Conservation (phyloP, 352 stramenopile genomes). For the Pythium apleroticum region DNA sequence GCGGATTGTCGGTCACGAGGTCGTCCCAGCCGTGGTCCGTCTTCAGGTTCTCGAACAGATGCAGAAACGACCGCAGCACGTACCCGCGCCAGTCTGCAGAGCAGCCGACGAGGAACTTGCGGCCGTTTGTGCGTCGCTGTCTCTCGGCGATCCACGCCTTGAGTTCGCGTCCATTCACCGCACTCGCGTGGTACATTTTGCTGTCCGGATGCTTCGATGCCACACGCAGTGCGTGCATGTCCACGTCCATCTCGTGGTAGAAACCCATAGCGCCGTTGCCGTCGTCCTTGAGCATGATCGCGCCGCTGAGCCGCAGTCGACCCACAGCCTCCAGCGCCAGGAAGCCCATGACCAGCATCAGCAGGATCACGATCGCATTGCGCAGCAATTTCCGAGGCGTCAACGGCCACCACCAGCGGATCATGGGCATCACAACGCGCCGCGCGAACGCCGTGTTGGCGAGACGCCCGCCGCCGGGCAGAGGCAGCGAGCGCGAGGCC, state of each 20-base stretch:
- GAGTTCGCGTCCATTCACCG: conserved; percentile 45
- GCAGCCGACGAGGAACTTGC: conserved; percentile 71
- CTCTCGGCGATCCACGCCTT: conserved; percentile 65
- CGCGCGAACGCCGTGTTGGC: conserved; percentile 6
- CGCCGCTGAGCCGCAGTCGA: conserved; percentile 52
- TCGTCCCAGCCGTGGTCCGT: conserved; percentile 63
- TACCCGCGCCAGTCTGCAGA: conserved; percentile 59
- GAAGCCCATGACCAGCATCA: conserved; percentile 31
- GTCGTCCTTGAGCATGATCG: conserved; percentile 31
- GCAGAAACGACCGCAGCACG: conserved; percentile 62
- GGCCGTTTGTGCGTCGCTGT: conserved; percentile 62
- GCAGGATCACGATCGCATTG: conserved; percentile 26
- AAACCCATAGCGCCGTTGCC: conserved; percentile 64
- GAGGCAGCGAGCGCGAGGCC: neutral
- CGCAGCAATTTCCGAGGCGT: conserved; percentile 22
- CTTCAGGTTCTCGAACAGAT: conserved; percentile 71
- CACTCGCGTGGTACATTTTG: conserved; percentile 45
- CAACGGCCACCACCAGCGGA: conserved; percentile 26
- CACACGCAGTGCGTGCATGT: conserved; percentile 54
- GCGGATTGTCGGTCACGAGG: conserved; percentile 51
- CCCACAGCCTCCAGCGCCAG: conserved; percentile 47
- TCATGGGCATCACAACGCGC: conserved; percentile 13
- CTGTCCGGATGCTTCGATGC: conserved; percentile 33
- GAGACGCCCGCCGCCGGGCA: neutral
- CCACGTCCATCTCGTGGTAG: conserved; percentile 80